Percentiles rank a stretch among this genome's conserved stretches.
Conservation (phyloP, 148 eudicot species). For the Rhododendron simsii region DNA sequence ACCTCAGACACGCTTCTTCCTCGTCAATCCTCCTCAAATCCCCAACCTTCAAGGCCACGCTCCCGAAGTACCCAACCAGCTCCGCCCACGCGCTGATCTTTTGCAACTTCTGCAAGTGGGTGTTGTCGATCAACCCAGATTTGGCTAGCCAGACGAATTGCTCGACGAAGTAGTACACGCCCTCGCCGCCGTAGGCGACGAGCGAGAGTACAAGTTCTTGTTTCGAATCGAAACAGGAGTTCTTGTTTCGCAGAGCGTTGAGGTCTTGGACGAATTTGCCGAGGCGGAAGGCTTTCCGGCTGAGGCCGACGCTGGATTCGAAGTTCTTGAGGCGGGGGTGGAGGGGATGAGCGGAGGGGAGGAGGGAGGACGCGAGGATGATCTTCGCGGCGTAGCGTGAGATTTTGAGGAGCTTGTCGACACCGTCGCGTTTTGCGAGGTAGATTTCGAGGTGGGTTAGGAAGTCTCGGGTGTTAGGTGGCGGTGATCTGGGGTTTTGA, state of each 20-base stretch:
- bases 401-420: slow-evolving; percentile 88
- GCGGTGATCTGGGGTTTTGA: neutral
- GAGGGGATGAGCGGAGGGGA: slow-evolving; percentile 35
- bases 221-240: neutral
- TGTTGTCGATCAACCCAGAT: slow-evolving; percentile 57
- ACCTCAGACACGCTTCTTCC: slow-evolving; percentile 41
- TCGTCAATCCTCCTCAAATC: slow-evolving; percentile 51
- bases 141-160: slow-evolving; percentile 84
- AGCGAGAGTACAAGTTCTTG: slow-evolving; percentile 25
- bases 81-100: slow-evolving; percentile 83
- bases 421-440: slow-evolving; percentile 90
- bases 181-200: slow-evolving; percentile 88
- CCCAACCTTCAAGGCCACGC: slow-evolving; percentile 55
- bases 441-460: slow-evolving; percentile 79
- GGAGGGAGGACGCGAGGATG: slow-evolving; percentile 53
- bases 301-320: slow-evolving; percentile 75
- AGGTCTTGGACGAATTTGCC: slow-evolving; percentile 88
- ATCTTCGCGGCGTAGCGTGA: slow-evolving; percentile 83
- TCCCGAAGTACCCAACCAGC: slow-evolving; percentile 74
- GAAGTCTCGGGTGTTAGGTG: slow-evolving; percentile 37
- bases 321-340: slow-evolving; percentile 50
- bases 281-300: slow-evolving; percentile 91
- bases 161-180: slow-evolving; percentile 74
- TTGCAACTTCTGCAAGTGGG: slow-evolving; percentile 29
- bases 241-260: slow-evolving; percentile 47